Evolutionary conservation across 2,329 filamentous ascomycete species (phyloP).

Genomic region (Trichoderma koningiopsis): DNA sequence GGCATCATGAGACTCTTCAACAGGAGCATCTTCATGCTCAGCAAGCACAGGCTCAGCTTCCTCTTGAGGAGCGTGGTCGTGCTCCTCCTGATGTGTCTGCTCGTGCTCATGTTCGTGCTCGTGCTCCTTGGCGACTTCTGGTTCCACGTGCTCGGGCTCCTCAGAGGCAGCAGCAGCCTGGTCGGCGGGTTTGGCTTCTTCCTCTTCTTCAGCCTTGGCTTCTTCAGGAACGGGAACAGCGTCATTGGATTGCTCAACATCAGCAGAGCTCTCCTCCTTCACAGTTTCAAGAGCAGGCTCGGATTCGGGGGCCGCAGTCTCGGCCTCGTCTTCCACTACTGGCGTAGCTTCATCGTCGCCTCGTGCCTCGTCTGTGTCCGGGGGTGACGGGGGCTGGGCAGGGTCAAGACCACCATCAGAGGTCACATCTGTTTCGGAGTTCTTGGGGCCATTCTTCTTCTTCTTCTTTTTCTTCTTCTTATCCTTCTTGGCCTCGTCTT

Average conservation of each 20-base stretch:
- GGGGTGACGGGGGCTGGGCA: constrained; percentile 24
- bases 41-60: background rate
- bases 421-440: constrained; percentile 19
- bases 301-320: constrained; percentile 1
- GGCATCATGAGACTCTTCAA: constrained; percentile 15
- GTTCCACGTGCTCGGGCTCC: constrained; percentile 12
- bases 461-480: constrained; percentile 28
- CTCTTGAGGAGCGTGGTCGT: background rate
- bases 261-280: constrained; percentile 17
- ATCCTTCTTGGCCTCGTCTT: constrained; percentile 25
- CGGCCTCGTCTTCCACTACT: constrained; percentile 11
- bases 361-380: constrained; percentile 20
- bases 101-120: background rate
- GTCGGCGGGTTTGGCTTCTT: constrained; percentile 13
- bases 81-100: background rate
- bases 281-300: constrained; percentile 9
- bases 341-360: constrained; percentile 16
- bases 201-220: constrained; percentile 15
- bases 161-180: constrained; percentile 22
- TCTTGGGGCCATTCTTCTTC: constrained; percentile 26
- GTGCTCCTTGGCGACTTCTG: constrained; percentile 6
- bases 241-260: constrained; percentile 8
- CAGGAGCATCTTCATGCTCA: constrained; percentile 25
- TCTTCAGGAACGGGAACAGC: constrained; percentile 20
- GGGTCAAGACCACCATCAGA: constrained; percentile 23